Conservation (phyloP, 23 red algal genomes). For the Rhodosorus marinus region DNA sequence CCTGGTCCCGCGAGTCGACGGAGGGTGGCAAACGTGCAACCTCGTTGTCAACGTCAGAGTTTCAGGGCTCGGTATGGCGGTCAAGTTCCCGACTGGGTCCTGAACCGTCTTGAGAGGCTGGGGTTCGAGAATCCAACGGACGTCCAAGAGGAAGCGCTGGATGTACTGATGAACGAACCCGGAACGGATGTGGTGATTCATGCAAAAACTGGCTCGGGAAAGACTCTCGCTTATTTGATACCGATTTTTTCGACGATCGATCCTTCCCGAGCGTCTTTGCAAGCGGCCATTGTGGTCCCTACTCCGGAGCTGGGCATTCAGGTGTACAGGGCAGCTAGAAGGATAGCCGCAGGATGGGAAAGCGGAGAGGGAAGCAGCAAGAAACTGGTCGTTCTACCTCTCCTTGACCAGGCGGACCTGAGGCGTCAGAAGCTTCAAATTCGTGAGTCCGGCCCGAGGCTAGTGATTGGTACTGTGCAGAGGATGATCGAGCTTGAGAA, state of each 20-base stretch:
- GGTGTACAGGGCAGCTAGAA: conserved; percentile 49
- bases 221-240: conserved; percentile 88
- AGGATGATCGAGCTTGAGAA: conserved; percentile 34
- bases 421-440: conserved; percentile 63
- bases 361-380: neutral
- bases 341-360: conserved; percentile 25
- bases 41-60: too few species aligned
- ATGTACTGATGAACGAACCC: conserved; percentile 18
- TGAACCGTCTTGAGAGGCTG: conserved; percentile 24
- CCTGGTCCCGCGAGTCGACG: too few species aligned
- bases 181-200: conserved; percentile 68
- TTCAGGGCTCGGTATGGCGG: neutral
- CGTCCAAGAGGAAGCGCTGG: conserved; percentile 29
- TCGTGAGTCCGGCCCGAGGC: conserved; percentile 39
- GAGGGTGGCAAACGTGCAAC: too few species aligned
- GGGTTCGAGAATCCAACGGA: conserved; percentile 34
- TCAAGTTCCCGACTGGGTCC: conserved; percentile 36
- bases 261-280: conserved; percentile 29
- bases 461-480: conserved; percentile 55
- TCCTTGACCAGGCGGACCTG: conserved; percentile 56
- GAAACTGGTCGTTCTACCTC: conserved; percentile 39
- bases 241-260: conserved; percentile 46
- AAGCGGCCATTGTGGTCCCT: conserved; percentile 74
- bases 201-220: conserved; percentile 80
- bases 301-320: conserved; percentile 94